Percentiles rank a stretch among this genome's conserved stretches.
These are phyloP conservation scores for Andrographis paniculata DNA, from an alignment of 305 asterid species.

Conservation along the genomic window DNA sequence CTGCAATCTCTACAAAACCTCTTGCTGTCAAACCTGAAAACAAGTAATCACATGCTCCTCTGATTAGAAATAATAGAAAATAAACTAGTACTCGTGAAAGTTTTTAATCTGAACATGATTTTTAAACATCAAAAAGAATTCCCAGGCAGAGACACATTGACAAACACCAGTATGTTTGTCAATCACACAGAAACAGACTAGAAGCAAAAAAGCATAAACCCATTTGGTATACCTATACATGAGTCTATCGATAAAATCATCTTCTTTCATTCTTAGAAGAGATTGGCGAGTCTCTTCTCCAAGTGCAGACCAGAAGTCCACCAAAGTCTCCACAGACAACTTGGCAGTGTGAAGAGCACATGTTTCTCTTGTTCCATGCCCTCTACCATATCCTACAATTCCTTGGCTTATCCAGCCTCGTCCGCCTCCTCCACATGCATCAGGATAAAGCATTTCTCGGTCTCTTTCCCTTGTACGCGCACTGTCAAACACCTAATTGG, in stretches of 20 bases:
- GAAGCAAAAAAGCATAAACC: constrained; percentile 6
- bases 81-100: neutral
- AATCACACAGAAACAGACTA: neutral
- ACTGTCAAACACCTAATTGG: constrained; percentile 84
- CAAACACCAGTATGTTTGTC: neutral
- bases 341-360: constrained; percentile 99
- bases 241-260: constrained; percentile 92
- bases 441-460: constrained; percentile 92
- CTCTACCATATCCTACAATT: constrained; percentile 72
- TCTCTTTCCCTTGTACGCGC: constrained; percentile 96
- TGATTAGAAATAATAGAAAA: neutral
- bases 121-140: too few relatives aligned
- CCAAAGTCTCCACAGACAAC: constrained; percentile 91
- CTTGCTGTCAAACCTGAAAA: constrained; percentile 93
- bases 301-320: constrained; percentile 98
- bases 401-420: constrained; percentile 99
- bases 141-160: too few relatives aligned
- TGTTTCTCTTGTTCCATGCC: constrained; percentile 90
- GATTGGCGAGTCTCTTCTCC: constrained; percentile 92
- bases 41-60: constrained; percentile 12
- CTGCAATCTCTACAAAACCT: constrained; percentile 99
- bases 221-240: constrained; percentile 67
- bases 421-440: constrained; percentile 99
- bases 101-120: neutral
- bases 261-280: constrained; percentile 95